These are phyloP conservation scores for Helenozyma rhizophorensis DNA, from an alignment of 805 yeast species.

Conservation along the genomic window DNA sequence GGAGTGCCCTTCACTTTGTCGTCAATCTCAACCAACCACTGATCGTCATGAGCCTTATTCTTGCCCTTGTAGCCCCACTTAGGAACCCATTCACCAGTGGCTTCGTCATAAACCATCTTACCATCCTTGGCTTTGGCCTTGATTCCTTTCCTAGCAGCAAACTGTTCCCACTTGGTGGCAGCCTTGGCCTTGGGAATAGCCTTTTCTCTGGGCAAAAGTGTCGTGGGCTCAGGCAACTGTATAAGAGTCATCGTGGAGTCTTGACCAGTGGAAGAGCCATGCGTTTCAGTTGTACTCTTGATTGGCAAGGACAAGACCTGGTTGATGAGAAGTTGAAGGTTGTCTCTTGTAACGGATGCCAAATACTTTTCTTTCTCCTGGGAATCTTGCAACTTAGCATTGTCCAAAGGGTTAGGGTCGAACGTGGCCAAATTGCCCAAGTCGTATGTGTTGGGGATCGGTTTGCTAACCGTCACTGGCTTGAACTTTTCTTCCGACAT, in stretches of 20 bases:
- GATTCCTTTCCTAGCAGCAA: conserved; percentile 95
- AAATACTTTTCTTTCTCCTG: conserved; percentile 60
- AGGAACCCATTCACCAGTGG: conserved; percentile 89
- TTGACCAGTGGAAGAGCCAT: conserved; percentile 54
- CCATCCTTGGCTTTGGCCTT: conserved; percentile 86
- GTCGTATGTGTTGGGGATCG: conserved; percentile 85
- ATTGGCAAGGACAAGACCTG: conserved; percentile 89
- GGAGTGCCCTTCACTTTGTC: conserved; percentile 54
- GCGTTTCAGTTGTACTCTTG: conserved; percentile 76
- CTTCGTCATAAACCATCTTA: conserved; percentile 87
- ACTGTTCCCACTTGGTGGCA: conserved; percentile 93
- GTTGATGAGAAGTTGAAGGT: conserved; percentile 85
- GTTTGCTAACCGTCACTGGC: conserved; percentile 86
- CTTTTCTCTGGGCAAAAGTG: conserved; percentile 90
- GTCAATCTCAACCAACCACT: conserved; percentile 95
- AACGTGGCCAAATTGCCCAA: conserved; percentile 87
- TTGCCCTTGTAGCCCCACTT: conserved; percentile 98
- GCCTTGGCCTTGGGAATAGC: conserved; percentile 90
- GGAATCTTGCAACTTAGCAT: conserved; percentile 50
- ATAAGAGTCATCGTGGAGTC: conserved; percentile 77
- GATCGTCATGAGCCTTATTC: conserved; percentile 80
- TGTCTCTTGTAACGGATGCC: conserved; percentile 73
- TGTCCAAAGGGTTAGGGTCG: conserved; percentile 83
- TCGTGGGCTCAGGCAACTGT: conserved; percentile 76
- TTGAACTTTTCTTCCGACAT: conserved; percentile 34